Conservation (phyloP, 805 yeast species). For the Wickerhamomyces chambardii region DNA sequence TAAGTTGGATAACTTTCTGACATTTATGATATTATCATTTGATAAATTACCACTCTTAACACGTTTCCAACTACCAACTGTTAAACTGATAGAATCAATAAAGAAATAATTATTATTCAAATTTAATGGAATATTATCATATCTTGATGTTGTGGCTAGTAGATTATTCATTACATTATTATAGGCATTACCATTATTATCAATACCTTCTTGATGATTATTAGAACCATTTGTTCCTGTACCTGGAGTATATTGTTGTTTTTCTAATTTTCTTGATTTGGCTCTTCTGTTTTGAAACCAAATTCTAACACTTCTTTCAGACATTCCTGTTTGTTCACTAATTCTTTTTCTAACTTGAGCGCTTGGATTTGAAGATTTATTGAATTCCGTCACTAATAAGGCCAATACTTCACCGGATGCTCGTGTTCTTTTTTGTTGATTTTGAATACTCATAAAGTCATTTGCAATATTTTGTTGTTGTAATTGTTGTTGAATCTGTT, state of each 20-base stretch:
- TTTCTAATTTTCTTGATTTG: conserved; percentile 59
- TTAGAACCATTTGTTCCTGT: conserved; percentile 11
- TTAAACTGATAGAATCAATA: conserved; percentile 56
- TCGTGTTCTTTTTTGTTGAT: conserved; percentile 42
- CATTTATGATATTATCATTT: conserved; percentile 23
- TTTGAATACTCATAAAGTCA: conserved; percentile 1
- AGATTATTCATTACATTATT: conserved; percentile 3
- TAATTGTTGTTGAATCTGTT: conserved; percentile 1
- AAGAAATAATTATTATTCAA: conserved; percentile 61
- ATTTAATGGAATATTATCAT: conserved; percentile 39
- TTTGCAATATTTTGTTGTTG: background rate
- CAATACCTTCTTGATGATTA: conserved; percentile 1
- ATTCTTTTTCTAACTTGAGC: conserved; percentile 63
- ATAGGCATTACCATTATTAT: conserved; percentile 1
- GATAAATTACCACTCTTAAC: conserved; percentile 51
- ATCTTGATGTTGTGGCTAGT: conserved; percentile 13
- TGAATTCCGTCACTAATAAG: conserved; percentile 58
- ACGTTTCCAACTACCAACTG: conserved; percentile 79
- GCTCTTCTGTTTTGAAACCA: conserved; percentile 93
- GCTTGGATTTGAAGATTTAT: conserved; percentile 65
- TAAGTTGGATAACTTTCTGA: conserved; percentile 45
- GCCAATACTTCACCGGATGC: conserved; percentile 78
- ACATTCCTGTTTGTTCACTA: conserved; percentile 67
- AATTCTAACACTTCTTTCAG: conserved; percentile 82
- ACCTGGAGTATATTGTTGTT: conserved; percentile 23